Evolutionary conservation across 164 flowering plant species (phyloP), one percentile per base, ranked within the genome.

Genomic region (Stephania japonica): DNA sequence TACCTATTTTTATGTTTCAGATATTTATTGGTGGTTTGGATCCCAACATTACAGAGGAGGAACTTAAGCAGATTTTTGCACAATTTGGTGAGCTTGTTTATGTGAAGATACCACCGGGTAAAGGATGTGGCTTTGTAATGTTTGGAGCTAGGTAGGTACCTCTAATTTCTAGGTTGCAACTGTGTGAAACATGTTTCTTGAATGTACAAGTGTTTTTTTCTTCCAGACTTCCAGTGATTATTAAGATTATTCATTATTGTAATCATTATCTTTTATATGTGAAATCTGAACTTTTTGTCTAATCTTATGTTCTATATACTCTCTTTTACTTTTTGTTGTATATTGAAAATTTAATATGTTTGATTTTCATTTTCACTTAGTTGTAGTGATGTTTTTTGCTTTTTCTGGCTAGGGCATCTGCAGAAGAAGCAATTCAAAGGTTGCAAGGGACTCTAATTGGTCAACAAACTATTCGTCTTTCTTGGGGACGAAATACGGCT

Each of bases 391-490:
- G 38, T 32, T 32, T 32, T 32, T 2, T 4, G 38, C 1, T 50
- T 26, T 47, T 62, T 8, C 70, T 56, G 24, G 68, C 26, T 62
- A 95, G 99, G 81, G 74, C 91, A 73, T 90, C 94, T 77, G 99
- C 99, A 77, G 99, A 95, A 83, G 99, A 93, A 78, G 91, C 98
- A 78, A 87, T 95, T 14, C 95, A 89, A 76, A 89, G 90, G 81
- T 80, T 90, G 90, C 97, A 95, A 42, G 99, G 97, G 70, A 79
- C 85, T 72, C 66, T 86, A 82, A 87, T 95, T 79, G 98, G 99
- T 77, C 97, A 88, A 79, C 98, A 91, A 81, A 77, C 79, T n/a
- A 90, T 95, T 21, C 96, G 97, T 32, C 83, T 93, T 84, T 90
- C 98, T 32, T 95, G 98, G 98, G 98, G 98, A 47, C 86, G 86